Evolutionary conservation across 805 yeast species (phyloP).

Genomic region (Maudiozyma bulderi): DNA sequence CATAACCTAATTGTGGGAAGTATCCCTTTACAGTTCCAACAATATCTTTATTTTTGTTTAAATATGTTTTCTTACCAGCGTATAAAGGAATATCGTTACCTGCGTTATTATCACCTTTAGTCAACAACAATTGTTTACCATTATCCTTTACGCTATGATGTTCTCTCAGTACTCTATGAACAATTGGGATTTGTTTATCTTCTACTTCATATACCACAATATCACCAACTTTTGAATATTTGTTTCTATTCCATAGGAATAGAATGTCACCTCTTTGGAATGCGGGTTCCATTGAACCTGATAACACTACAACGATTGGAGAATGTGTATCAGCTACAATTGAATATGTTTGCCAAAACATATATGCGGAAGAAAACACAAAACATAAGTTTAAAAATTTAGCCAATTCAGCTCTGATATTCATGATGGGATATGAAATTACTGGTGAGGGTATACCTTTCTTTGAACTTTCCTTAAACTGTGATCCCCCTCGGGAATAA

Average conservation of each 20-base stretch:
- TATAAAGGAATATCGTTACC: slow-evolving; percentile 84
- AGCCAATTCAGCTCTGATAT: slow-evolving; percentile 48
- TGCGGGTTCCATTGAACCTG: slow-evolving; percentile 99
- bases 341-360: slow-evolving; percentile 81
- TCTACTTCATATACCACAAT: slow-evolving; percentile 83
- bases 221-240: slow-evolving; percentile 69
- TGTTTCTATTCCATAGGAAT: slow-evolving; percentile 80
- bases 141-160: slow-evolving; percentile 38
- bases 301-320: slow-evolving; percentile 91
- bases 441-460: not conserved
- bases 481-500: too few relatives aligned
- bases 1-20: slow-evolving; percentile 80
- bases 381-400: slow-evolving; percentile 65
- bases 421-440: slow-evolving; percentile 32
- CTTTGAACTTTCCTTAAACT: not conserved
- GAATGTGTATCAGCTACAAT: slow-evolving; percentile 74
- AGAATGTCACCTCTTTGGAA: slow-evolving; percentile 95
- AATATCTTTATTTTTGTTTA: slow-evolving; percentile 68
- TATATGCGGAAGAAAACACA: slow-evolving; percentile 80
- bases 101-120: slow-evolving; percentile 95
- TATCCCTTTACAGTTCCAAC: slow-evolving; percentile 91
- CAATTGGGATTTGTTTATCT: slow-evolving; percentile 84
- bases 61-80: slow-evolving; percentile 62
- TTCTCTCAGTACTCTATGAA: slow-evolving; percentile 85
- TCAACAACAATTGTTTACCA: slow-evolving; percentile 59